Base-by-base conservation (phyloP, 768 basidiomycete genomes). In the Botryobasidium botryosum region DNA sequence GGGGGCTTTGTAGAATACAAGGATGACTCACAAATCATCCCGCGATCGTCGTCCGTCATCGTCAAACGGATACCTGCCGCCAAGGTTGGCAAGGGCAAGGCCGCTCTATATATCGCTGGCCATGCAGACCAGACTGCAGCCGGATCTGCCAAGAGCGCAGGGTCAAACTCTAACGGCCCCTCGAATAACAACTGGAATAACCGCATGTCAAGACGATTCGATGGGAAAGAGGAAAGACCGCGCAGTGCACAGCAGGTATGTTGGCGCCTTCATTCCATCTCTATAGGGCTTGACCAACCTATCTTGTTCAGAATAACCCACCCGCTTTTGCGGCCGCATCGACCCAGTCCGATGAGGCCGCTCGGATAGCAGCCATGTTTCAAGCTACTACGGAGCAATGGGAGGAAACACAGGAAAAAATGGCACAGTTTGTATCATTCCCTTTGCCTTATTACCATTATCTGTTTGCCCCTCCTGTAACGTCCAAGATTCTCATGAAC, bases 361-460 rank as follows among this genome's bases (percentile, higher is more conserved):
- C 81, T n/a, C 81, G 86, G 28, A 84, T 99, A 70, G 82, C 80
- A n/a, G 91, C 91, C 54, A 94, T 99, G 85, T 91, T 97, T 61
- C 80, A 85, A 62, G 83, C 83, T 49, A 84, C 88, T 63, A 77
- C 78, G 32, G 78, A 84, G 51, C 85, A 90, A 63, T 99, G 92
- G 94, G 83, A 94, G 68, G 84, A 91, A 72, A 81, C 90, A 58
- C 88, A 96, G 67, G 90, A 96, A 71, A 88, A 92, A 72, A 96
- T 99, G 91, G 82, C 90, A 59, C 79, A 87, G 94, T 99, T 70
- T 69, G 91, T 90, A 68, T 75, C 65, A 66, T 68, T 17, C 18
- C 21, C 23, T 35, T 54, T 29, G 23, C 43, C 10, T 7, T 23
- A 25, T 20, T 48, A n/a, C n/a, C n/a, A n/a, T n/a, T n/a, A n/a